Evolutionary conservation across 148 eudicot species (phyloP), one percentile per base, ranked within the genome.

Genomic region (Oxyria digyna): DNA sequence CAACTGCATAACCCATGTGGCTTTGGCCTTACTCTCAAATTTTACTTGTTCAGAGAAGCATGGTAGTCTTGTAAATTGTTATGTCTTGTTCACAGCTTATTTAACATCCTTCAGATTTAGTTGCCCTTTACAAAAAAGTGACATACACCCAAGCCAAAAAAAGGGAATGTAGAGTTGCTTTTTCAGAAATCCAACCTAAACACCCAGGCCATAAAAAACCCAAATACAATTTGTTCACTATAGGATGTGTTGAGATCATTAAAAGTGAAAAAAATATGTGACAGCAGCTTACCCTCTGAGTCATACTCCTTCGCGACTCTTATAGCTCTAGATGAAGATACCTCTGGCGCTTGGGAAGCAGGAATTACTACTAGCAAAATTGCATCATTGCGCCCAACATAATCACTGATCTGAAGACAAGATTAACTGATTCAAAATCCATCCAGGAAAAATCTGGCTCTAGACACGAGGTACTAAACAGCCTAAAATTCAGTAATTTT

Each of bases 241-340:
- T 27, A 57, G 32, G 35, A 9, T 14, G 37, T 29, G 6, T 9
- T 10, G 31, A 59, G 65, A 59, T 67, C 29, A 18, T n/a, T 46
- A 59, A 23, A 23, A 6, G 31, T n/a, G 14, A 37, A 8, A 12
- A 57, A 42, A 26, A 59, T 14, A 59, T 6, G 70, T 50, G 64
- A 38, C 69, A 72, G 45, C 70, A 76, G 76, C 85, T 72, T 69
- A 88, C 99, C 85, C 73, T 94, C 99, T 18, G 89, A 81, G 77
- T 94, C 99, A 72, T 84, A 76, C 78, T 94, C 99, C 82, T 91
- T 94, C 0, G 96, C 96, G 70, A 87, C 75, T 87, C 99, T 88
- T 72, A 94, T 85, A 18, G 89, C 97, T 77, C 80, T 94, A 14
- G 82, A 82, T 63, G 97, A 82, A 48, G 97, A 81, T 69, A 94